phyloP scores from a whole-genome alignment of 139 green algal species.

The Micromonas pusilla region DNA sequence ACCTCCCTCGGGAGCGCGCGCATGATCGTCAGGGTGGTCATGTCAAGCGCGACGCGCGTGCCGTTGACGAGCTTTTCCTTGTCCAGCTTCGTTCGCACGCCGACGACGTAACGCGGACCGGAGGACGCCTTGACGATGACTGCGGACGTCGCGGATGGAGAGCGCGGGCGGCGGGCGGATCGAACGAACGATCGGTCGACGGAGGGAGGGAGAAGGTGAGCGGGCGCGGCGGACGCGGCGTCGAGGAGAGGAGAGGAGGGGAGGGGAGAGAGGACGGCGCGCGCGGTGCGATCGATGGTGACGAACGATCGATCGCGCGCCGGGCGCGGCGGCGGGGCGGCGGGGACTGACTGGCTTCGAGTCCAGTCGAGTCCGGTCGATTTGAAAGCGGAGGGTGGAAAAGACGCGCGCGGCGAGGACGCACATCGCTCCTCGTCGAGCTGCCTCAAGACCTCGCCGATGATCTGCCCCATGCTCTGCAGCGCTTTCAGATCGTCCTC shows the following conservation, averaged over 20 bases:
- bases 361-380: too few relatives aligned
- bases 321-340: too few relatives aligned
- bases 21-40: conserved; percentile 99
- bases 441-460: conserved; percentile 95
- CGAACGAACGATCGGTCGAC: too few relatives aligned
- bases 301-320: too few relatives aligned
- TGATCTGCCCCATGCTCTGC: conserved; percentile 98
- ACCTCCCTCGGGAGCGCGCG: conserved; percentile 90
- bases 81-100: conserved; percentile 91
- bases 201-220: too few relatives aligned
- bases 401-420: conserved; percentile 28
- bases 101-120: conserved; percentile 95
- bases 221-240: too few relatives aligned
- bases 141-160: conserved; percentile 44
- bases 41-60: conserved; percentile 94
- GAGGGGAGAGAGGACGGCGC: neutral
- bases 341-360: too few relatives aligned
- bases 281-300: neutral
- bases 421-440: conserved; percentile 95
- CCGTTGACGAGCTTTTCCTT: conserved; percentile 80
- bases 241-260: neutral
- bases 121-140: conserved; percentile 98
- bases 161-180: too few relatives aligned
- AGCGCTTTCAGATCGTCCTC: conserved; percentile 97
- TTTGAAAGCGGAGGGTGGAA: neutral